A percentile compares a stretch with the other conserved stretches of the same genome.
These are phyloP conservation scores for Yamadazyma diospyri DNA, from an alignment of 1,139 yeast species.

Conservation along the genomic window DNA sequence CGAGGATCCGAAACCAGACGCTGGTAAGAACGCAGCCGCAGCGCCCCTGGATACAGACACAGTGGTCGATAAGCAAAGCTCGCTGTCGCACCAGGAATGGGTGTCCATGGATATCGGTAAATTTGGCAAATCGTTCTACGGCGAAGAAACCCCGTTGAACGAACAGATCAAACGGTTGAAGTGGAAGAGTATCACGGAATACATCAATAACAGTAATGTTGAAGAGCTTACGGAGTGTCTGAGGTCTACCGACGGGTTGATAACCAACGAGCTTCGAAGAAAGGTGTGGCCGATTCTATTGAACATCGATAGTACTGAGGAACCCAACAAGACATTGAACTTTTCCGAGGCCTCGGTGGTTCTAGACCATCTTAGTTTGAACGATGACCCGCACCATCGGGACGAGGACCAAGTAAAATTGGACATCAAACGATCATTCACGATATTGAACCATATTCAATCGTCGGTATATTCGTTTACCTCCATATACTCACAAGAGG, in stretches of 20 bases:
- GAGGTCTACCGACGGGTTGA: slow-evolving; percentile 48
- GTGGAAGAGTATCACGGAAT: slow-evolving; percentile 36
- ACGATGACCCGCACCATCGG: slow-evolving; percentile 45
- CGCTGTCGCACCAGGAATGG: slow-evolving; percentile 48
- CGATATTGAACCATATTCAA: slow-evolving; percentile 30
- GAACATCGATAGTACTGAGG: slow-evolving; percentile 1
- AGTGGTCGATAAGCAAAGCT: too few relatives aligned
- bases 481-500: slow-evolving; percentile 31
- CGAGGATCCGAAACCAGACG: too few relatives aligned
- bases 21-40: too few relatives aligned
- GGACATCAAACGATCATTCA: slow-evolving; percentile 74
- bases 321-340: slow-evolving; percentile 1
- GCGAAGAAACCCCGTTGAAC: slow-evolving; percentile 37
- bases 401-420: slow-evolving; percentile 79
- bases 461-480: slow-evolving; percentile 27
- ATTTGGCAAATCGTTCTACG: slow-evolving; percentile 48
- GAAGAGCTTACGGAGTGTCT: slow-evolving; percentile 32
- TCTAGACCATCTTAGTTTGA: slow-evolving; percentile 17
- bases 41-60: too few relatives aligned
- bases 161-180: slow-evolving; percentile 39
- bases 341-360: slow-evolving; percentile 6
- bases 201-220: slow-evolving; percentile 25
- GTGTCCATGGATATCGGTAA: slow-evolving; percentile 48
- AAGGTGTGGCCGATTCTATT: slow-evolving; percentile 49
- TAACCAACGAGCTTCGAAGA: slow-evolving; percentile 37